Base-by-base conservation (phyloP, 2,329 filamentous ascomycete species). In the Hortaea werneckii region DNA sequence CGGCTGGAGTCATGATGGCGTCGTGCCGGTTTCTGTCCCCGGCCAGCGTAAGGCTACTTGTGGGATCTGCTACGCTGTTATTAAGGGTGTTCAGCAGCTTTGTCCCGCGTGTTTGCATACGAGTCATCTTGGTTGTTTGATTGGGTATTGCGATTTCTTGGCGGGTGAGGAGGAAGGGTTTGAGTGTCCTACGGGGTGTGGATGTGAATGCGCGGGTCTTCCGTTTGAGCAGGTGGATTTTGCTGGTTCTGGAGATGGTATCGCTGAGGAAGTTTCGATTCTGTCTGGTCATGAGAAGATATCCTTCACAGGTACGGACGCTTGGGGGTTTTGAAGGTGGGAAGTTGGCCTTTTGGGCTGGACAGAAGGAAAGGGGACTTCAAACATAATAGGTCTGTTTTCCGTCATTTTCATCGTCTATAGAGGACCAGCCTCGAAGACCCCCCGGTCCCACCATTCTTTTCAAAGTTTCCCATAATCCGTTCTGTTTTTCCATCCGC, bases 151-250 rank as follows among this genome's bases (percentile, higher is more conserved):
- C 20, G 42, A 40, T 1, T 52, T 54, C 35, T 29, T 58, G 9
- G 43, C 39, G 3, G 43, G 29, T 10, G 30, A 51, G 4, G 43
- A 44, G 9, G 52, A 47, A 8, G 34, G 44, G 7, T 59, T 58
- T 40, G 51, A 54, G 9, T 62, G 59, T 49, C 57, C 58, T 1
- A 51, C 54, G 7, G 61, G 61, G 0, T 64, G 61, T 43, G 61
- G 59, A 1, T 64, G 61, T 46, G 41, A 43, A 26, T 64, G 61
- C 35, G 44, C 50, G 29, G 40, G 43, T 6, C 37, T 52, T 4
- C 12, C 44, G 11, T 48, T 50, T 20, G 12, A 53, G n/a, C 28
- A 41, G 10, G 41, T 46, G 26, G 53, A 53, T 34, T 12, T 46
- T 35, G 32, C n/a, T 9, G 32, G 32, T 35, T n/a, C 32, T n/a